A percentile compares a stretch with the other conserved stretches of the same genome.
Evolutionary conservation across 192 early-diverging fungal species (phyloP).

Genomic region (Cetraspora pellucida): DNA sequence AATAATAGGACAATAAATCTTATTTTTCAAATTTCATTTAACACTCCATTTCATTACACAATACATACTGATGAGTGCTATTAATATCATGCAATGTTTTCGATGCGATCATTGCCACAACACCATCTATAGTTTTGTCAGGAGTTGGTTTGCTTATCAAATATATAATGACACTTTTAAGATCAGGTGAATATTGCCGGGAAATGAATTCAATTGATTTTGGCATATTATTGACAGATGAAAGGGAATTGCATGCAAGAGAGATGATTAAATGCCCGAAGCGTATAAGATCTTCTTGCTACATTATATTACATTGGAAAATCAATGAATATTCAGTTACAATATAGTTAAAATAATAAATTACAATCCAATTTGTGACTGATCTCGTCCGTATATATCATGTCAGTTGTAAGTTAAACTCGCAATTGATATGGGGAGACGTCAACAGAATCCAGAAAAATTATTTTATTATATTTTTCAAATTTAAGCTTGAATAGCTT

Average conservation of each 20-base stretch:
- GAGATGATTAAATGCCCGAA: conserved; percentile 81
- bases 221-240: conserved; percentile 68
- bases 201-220: conserved; percentile 79
- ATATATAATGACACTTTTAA: conserved; percentile 83
- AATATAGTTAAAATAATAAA: no score
- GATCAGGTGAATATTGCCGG: conserved; percentile 72
- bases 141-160: conserved; percentile 74
- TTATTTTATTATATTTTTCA: no score
- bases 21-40: no score
- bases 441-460: no score
- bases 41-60: background rate
- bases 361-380: no score
- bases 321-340: no score
- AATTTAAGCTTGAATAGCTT: no score
- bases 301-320: conserved; percentile 24
- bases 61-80: conserved; percentile 63
- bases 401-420: no score
- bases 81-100: conserved; percentile 79
- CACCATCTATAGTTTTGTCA: conserved; percentile 77
- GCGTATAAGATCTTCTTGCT: conserved; percentile 85
- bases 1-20: no score
- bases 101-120: conserved; percentile 76
- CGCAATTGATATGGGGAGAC: no score
- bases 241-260: conserved; percentile 73
- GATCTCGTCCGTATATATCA: no score